phyloP scores from a whole-genome alignment of 1,139 yeast species.

The Candida glucosophila region DNA sequence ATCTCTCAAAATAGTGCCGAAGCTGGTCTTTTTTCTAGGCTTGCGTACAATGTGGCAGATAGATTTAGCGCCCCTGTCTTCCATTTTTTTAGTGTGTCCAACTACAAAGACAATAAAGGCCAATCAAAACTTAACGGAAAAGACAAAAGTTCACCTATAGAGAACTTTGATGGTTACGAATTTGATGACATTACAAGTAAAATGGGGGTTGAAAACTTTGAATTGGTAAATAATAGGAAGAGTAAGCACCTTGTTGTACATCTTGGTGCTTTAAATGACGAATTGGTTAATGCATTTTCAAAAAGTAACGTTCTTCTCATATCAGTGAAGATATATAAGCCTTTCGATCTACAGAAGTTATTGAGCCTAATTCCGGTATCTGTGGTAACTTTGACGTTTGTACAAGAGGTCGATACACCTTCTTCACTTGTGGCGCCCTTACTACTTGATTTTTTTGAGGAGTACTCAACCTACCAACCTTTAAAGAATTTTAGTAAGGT shows the following conservation, averaged over 20 bases:
- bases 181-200: constrained; percentile 19
- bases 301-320: constrained; percentile 41
- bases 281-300: constrained; percentile 33
- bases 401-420: constrained; percentile 49
- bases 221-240: constrained; percentile 17
- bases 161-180: constrained; percentile 11
- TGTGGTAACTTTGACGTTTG: constrained; percentile 50
- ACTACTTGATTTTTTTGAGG: constrained; percentile 67
- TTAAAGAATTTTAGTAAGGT: constrained; percentile 41
- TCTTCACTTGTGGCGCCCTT: constrained; percentile 49
- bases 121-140: constrained; percentile 6
- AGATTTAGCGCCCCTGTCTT: constrained; percentile 48
- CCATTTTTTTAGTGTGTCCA: constrained; percentile 49
- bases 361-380: constrained; percentile 46
- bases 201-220: constrained; percentile 24
- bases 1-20: constrained; percentile 55
- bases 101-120: constrained; percentile 8
- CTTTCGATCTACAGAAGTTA: constrained; percentile 51
- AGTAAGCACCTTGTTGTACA: constrained; percentile 49
- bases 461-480: constrained; percentile 39
- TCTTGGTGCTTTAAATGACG: constrained; percentile 49
- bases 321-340: constrained; percentile 59
- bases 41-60: constrained; percentile 51
- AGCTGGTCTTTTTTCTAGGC: constrained; percentile 41
- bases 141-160: constrained; percentile 7